These are phyloP conservation scores for Pinus tabuliformis DNA, from an alignment of 75 land plant species.

Conservation along the genomic window DNA sequence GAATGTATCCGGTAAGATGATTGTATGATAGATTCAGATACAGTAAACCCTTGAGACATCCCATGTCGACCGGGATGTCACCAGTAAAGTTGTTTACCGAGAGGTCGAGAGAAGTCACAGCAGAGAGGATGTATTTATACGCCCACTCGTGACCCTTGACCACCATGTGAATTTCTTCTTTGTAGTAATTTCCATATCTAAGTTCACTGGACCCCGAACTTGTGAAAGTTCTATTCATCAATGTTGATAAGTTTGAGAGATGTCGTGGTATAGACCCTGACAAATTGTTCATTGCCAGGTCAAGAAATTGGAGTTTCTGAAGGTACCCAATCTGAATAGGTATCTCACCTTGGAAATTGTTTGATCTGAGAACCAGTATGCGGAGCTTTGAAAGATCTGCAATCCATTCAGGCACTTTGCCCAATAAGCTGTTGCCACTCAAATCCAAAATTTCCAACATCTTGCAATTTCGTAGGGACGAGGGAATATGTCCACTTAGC, in stretches of 20 bases:
- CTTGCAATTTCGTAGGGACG: conserved; percentile 6
- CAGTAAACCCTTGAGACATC: background rate
- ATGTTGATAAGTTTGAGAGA: background rate
- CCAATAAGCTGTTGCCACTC: conserved; percentile 13
- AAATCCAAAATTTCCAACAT: conserved; percentile 10
- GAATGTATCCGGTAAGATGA: background rate
- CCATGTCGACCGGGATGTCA: conserved; percentile 1
- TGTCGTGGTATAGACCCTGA: conserved; percentile 51
- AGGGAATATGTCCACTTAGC: conserved; percentile 19
- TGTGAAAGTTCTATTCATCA: background rate
- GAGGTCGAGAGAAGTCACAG: background rate
- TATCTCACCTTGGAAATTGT: conserved; percentile 14
- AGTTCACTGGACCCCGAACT: background rate
- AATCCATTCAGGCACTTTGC: conserved; percentile 12
- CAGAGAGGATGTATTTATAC: background rate
- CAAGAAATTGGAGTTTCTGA: conserved; percentile 47
- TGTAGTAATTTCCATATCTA: background rate
- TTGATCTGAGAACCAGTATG: background rate
- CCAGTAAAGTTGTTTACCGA: conserved; percentile 7
- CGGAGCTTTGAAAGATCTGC: conserved; percentile 11
- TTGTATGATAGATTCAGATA: background rate
- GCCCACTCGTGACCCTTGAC: background rate
- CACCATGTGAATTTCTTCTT: background rate
- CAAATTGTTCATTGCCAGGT: conserved; percentile 64
- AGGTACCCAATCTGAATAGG: conserved; percentile 55